Base-by-base conservation (phyloP, 2,329 filamentous ascomycete genomes). In the Claviceps sp. region DNA sequence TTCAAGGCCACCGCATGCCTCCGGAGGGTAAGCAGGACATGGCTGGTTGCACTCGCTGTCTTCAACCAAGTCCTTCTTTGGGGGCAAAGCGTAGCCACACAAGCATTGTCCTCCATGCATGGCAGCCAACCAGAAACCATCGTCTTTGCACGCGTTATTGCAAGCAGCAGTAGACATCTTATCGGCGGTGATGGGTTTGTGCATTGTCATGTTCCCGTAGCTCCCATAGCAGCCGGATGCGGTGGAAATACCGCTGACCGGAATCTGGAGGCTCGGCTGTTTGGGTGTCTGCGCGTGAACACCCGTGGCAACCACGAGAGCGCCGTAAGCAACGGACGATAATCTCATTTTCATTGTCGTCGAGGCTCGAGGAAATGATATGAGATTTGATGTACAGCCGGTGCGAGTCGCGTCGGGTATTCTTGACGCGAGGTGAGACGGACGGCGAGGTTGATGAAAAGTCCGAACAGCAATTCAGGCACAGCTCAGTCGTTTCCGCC, bases 41-140 rank as follows among this genome's bases (percentile, higher is more conserved):
- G 71, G 62, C 29, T 74, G 75, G 61, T 78, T 72, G 69, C 89
- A 95, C 16, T 80, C 68, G 7, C 63, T 64, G 61, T 83, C 76
- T 45, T 75, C 69, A 6, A 79, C 75, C 54, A 82, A 63, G 42
- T 71, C 70, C 16, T 69, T 69, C 40, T 71, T 60, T 16, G 81
- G 72, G 0, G 89, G 89, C 47, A 90, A 75, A 53, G 73, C 67
- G 56, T 80, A 69, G 53, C 88, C 89, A 61, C 89, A 95, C 61
- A 74, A 86, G 68, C 89, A 95, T 17, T 73, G 71, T 16, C 78
- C 78, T 17, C 75, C 73, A 7, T 75, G 78, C 45, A 86, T 68
- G 36, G 75, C 87, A 60, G 83, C 79, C 7, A 88, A 84, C 1
- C 74, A 58, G 36, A 65, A 70, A 38, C 76, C 72, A 7, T 71